Evolutionary conservation across 2,329 filamentous ascomycete genomes (phyloP), one percentile per base, ranked within the genome.

Genomic region (Pseudogymnoascus sp.): DNA sequence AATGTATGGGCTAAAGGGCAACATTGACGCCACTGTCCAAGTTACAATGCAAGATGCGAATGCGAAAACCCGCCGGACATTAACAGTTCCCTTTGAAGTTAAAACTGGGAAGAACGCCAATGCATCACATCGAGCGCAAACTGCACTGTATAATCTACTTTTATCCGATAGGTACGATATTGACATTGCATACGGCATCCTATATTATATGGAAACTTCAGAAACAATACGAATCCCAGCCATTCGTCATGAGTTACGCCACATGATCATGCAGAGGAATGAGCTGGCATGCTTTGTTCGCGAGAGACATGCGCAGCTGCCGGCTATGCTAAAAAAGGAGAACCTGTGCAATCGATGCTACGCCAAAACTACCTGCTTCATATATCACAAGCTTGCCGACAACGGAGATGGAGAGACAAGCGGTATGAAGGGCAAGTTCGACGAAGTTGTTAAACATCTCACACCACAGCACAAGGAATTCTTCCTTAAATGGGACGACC

Each of bases 191-290:
- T 96, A 92, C 67, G 94, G 94, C 6, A 85, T 99, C 61, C 78
- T 99, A 9, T 99, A 97, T 73, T 99, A 99, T 71, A 88, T 96
- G 78, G 94, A 97, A 72, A 90, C 86, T 2, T 93, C 92, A 0
- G 87, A 90, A 66, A 96, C 88, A 10, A 85, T 90, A 67, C 86
- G 92, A 21, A 90, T 99, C 44, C 90, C 92, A 2, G 87, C 90
- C 5, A 83, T 97, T 62, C 84, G 90, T 37, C 87, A 91, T 67
- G 94, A 99, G 72, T 83, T 99, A 59, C 86, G 92, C 37, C 92
- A 97, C 68, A 96, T 99, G 92, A 89, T 99, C 63, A 92, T 97
- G 78, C 89, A 96, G 74, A 88, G 94, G 60, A 99, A 99, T 70
- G 85, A 91, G 66, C 78, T 99, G 15, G 92, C 93, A 2, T 88